These are phyloP conservation scores for Sclerotinia minor DNA, from an alignment of 2,329 filamentous ascomycete species.

Conservation along the genomic window DNA sequence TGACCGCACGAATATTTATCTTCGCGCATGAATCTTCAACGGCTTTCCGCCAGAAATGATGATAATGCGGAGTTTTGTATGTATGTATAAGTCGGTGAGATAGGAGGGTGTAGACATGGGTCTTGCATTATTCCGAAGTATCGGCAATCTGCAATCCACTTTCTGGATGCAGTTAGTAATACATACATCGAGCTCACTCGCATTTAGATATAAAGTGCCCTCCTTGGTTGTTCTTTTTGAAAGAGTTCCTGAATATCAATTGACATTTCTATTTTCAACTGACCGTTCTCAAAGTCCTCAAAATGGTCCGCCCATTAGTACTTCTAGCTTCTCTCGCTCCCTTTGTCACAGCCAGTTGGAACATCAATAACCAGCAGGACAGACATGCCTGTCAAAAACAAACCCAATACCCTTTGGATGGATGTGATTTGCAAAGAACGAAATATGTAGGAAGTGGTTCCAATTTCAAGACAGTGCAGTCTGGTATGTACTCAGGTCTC, in stretches of 20 bases:
- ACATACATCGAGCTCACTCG: not conserved
- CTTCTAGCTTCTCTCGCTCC: conserved; percentile 21
- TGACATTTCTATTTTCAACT: not conserved
- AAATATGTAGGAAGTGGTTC: conserved; percentile 31
- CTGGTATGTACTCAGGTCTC: conserved; percentile 28
- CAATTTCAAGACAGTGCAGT: conserved; percentile 36
- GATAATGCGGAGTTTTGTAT: not conserved
- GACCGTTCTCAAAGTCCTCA: not conserved
- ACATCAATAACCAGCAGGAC: conserved; percentile 33
- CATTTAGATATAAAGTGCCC: not conserved
- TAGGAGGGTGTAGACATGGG: not conserved
- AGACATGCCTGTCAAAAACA: conserved; percentile 32
- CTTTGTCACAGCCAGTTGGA: conserved; percentile 30
- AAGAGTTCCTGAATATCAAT: not conserved
- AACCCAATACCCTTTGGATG: conserved; percentile 33
- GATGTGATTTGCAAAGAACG: conserved; percentile 34
- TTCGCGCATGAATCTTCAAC: not conserved
- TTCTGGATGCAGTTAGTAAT: not conserved
- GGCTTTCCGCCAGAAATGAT: not conserved
- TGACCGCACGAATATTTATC: not conserved
- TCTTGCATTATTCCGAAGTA: conserved; percentile 15
- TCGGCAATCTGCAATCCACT: not conserved
- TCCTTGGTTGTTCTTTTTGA: not conserved
- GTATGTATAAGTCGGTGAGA: conserved; percentile 1
- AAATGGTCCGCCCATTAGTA: conserved; percentile 13